Conservation (phyloP, 768 basidiomycete species). For the Russula sp. region DNA sequence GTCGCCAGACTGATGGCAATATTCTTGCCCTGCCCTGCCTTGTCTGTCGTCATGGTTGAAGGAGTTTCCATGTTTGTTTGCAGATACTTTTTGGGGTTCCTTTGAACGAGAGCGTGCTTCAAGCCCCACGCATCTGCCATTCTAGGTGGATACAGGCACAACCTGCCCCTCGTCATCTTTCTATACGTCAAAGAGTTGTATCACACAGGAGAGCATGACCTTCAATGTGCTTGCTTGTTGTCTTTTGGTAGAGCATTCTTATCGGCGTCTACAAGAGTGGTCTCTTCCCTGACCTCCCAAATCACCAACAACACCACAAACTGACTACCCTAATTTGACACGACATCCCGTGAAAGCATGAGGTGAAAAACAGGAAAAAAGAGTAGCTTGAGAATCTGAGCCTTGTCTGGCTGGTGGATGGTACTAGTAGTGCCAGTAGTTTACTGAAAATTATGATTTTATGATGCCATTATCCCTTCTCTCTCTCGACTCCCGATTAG, state of each 20-base stretch:
- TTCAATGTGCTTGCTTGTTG: neutral
- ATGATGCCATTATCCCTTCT: neutral
- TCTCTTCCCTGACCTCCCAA: constrained; percentile 37
- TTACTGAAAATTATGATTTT: no score
- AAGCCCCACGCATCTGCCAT: constrained; percentile 29
- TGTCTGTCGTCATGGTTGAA: neutral
- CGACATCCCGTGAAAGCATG: constrained; percentile 27
- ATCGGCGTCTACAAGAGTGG: constrained; percentile 38
- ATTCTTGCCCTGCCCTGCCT: no score
- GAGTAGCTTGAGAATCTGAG: no score
- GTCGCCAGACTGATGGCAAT: no score
- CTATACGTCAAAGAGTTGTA: constrained; percentile 42
- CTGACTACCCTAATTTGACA: constrained; percentile 35
- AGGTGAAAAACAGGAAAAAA: neutral
- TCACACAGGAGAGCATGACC: constrained; percentile 31
- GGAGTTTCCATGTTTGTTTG: neutral
- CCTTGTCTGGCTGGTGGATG: no score
- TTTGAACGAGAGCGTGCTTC: constrained; percentile 29
- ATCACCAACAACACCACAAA: constrained; percentile 33
- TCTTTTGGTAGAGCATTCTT: neutral
- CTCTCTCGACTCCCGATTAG: neutral
- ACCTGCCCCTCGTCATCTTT: constrained; percentile 34
- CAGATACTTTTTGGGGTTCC: constrained; percentile 34
- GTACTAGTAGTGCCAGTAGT: no score
- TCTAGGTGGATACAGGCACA: constrained; percentile 33